Base-by-base conservation (phyloP, 1,139 yeast species). In the Debaryomyces sp. region DNA sequence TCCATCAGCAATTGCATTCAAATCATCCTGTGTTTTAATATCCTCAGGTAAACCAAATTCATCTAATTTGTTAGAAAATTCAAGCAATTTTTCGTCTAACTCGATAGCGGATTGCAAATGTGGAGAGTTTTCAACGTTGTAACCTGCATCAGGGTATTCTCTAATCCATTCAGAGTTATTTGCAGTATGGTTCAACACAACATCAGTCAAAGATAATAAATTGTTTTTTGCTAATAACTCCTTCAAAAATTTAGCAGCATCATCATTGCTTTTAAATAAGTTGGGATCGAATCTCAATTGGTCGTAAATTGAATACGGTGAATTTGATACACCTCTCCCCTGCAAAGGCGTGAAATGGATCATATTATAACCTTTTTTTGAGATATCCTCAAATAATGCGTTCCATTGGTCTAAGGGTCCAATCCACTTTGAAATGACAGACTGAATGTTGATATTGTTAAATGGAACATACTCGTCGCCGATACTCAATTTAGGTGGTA, bases 101-200 rank as follows among this genome's bases (percentile, higher is more conserved):
- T 87, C 97, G 47, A 91, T 85, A 1, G 98, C 97, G 2, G 96
- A 72, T 18, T 66, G 76, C 55, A 94, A 77, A 67, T 94, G 97
- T 4, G 98, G 97, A 2, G 98, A 96, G 3, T 97, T 92, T 48
- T 80, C 80, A 29, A 78, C 78, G 52, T 89, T 89, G 68, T 94
- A 94, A 6, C 98, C 98, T 2, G 90, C 82, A 33, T 92, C 97
- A 0, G 98, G 98, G 57, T 87, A 91, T 4, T 85, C 87, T 46
- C 80, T 71, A 35, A 94, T 68, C 99, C 99, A 94, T 1, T 63
- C 70, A 0, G 98, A 90, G 66, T 94, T 89, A 62, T 89, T 79
- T 2, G 98, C 97, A 0, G 98, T 94, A 63, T 94, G 99, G 64
- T 94, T 94, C 77, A 91, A 85, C 2, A 94, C 98, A 41, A 94